Base-by-base conservation (phyloP, 805 yeast genomes). In the Ogataea siamensis region DNA sequence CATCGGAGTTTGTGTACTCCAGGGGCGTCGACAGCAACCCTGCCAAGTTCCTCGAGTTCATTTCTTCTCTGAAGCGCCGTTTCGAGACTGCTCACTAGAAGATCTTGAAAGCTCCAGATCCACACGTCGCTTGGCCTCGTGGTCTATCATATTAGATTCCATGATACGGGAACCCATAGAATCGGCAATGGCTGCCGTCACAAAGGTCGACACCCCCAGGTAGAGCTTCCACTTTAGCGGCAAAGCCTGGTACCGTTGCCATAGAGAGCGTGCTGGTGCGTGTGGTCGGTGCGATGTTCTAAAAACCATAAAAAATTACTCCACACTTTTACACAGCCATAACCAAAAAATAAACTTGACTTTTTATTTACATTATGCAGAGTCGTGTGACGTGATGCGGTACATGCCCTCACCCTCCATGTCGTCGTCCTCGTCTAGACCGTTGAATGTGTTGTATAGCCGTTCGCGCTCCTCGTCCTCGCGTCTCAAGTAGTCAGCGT, bases 21-120 rank as follows among this genome's bases (percentile, higher is more conserved):
- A 73, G 81, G 55, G 96, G 96, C 39, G 70, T 79, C 42, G 86
- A 78, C 45, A 78, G 91, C 31, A 86, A 87, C 62, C 94, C 86
- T 20, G 87, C 87, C 37, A 78, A 72, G 50, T 82, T 82, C 63
- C 73, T 82, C 59, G 87, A 80, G 55, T 82, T 74, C 54, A 77
- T 81, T 45, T 76, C 83, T 31, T 67, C 72, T 28, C 62, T 76
- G 42, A 76, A 78, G 60, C 80, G 67, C 58, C 69, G 46, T 23
- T 53, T 51, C 21, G 36, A 11, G 39, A 11, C 22, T 13, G 17
- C 27, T 22, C 31, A 19, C 12, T 13, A 21, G 19, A 27, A 5
- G 4, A 28, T 15, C 29, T 31, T 9, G 31, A 42, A 29, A 60
- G 32, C 33, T 61, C 62, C 4, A 47, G 20, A 10, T 58, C 58